Percentiles rank a stretch among this genome's conserved stretches.
These are phyloP conservation scores for Rhododendron molle DNA, from an alignment of 148 eudicot genomes.

Conservation along the genomic window DNA sequence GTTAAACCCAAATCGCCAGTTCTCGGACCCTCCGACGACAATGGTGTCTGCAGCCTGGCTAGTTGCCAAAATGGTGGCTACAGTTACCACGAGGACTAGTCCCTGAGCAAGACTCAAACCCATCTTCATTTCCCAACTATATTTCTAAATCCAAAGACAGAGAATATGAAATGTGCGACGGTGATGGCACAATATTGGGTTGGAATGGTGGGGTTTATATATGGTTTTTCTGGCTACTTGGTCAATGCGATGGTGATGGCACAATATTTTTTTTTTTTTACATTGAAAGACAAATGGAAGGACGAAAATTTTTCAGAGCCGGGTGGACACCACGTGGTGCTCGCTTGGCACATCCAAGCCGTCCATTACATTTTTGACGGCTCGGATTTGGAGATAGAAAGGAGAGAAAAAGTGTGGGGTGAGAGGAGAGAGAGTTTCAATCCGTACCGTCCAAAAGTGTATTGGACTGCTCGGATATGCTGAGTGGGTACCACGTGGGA, in stretches of 20 bases:
- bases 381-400: no score
- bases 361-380: no score
- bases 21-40: conserved; percentile 15
- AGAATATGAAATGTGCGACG: not conserved
- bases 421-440: no score
- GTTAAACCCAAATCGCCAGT: conserved; percentile 16
- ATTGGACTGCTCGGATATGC: accelerated
- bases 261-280: not conserved
- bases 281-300: not conserved
- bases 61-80: conserved; percentile 6
- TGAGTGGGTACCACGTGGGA: no score
- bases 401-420: no score
- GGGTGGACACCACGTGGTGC: no score
- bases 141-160: not conserved
- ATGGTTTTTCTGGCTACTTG: not conserved
- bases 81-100: not conserved
- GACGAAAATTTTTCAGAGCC: no score
- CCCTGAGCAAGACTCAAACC: not conserved
- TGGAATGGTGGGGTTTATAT: conserved; percentile 9
- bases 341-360: no score
- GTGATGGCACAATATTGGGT: not conserved
- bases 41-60: conserved; percentile 8
- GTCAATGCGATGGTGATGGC: not conserved
- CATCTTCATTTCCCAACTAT: not conserved
- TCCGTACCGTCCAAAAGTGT: no score